phyloP scores from a whole-genome alignment of 306 rosid species.

The Prunus dulcis region DNA sequence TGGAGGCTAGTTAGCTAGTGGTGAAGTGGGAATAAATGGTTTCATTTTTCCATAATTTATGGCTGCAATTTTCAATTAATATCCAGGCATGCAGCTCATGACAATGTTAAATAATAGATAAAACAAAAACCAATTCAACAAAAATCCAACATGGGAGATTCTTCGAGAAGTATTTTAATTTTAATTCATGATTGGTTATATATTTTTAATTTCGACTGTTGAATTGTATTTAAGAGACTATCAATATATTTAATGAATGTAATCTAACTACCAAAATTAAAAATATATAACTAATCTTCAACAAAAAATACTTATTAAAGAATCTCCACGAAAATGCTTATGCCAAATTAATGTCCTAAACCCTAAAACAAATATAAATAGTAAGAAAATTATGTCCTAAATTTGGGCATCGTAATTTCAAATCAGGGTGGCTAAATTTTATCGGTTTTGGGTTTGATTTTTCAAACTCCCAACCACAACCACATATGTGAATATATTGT shows the following conservation, averaged over 20 bases:
- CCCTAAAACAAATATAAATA: no score
- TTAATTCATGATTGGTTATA: no score
- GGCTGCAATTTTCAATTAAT: not conserved
- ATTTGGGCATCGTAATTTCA: not conserved
- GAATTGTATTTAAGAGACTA: no score
- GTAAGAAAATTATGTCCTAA: no score
- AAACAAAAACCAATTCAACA: not conserved
- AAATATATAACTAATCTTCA: no score
- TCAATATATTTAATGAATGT: no score
- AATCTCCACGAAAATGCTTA: accelerated
- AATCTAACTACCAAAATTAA: no score
- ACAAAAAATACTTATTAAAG: no score
- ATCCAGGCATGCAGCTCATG: not conserved
- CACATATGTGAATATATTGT: not conserved
- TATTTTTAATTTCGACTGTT: no score
- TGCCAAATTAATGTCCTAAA: no score
- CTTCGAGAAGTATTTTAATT: accelerated
- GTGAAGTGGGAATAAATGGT: not conserved
- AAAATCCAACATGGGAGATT: no score
- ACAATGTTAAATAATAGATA: not conserved
- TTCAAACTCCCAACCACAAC: not conserved
- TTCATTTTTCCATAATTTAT: not conserved
- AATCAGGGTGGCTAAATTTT: not conserved
- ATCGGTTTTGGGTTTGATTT: not conserved
- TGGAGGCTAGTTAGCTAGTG: not conserved